Evolutionary conservation across 2,329 filamentous ascomycete species (phyloP).

Genomic region (Colletotrichum simmondsii): DNA sequence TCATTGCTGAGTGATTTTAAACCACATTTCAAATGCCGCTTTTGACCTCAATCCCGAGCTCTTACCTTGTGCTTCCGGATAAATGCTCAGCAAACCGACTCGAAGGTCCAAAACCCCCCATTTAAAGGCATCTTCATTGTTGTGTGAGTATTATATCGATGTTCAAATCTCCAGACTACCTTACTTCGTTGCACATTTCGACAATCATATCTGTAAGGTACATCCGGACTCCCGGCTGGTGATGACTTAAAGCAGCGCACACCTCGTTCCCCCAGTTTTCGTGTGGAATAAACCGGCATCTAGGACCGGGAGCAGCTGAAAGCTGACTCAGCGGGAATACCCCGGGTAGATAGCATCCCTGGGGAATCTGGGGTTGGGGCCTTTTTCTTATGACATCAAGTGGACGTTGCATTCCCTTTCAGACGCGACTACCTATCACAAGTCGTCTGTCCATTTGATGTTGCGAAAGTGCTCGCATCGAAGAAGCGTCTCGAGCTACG

Average conservation of each 20-base stretch:
- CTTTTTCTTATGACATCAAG: slow-evolving; percentile 12
- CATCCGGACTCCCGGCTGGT: neutral
- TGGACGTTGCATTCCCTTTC: neutral
- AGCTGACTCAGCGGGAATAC: slow-evolving; percentile 18
- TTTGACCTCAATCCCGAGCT: neutral
- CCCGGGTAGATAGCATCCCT: neutral
- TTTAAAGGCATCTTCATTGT: neutral
- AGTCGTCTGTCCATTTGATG: neutral
- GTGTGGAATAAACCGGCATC: neutral
- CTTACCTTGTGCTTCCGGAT: neutral
- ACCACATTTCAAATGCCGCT: neutral
- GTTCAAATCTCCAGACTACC: neutral
- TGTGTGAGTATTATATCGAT: neutral
- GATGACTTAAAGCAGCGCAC: neutral
- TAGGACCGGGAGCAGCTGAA: neutral
- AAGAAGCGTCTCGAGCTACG: neutral
- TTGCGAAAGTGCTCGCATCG: neutral
- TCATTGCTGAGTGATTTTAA: slow-evolving; percentile 3
- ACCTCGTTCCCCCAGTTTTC: neutral
- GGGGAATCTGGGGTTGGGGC: neutral
- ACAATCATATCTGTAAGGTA: neutral
- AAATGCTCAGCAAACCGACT: slow-evolving; percentile 12
- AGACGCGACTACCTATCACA: slow-evolving; percentile 4
- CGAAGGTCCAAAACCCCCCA: neutral
- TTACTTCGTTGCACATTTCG: neutral